Percentiles rank a stretch among this genome's conserved stretches.
Evolutionary conservation across 169 alveolate genomes (phyloP).

Genomic region (Toxoplasma gondii): DNA sequence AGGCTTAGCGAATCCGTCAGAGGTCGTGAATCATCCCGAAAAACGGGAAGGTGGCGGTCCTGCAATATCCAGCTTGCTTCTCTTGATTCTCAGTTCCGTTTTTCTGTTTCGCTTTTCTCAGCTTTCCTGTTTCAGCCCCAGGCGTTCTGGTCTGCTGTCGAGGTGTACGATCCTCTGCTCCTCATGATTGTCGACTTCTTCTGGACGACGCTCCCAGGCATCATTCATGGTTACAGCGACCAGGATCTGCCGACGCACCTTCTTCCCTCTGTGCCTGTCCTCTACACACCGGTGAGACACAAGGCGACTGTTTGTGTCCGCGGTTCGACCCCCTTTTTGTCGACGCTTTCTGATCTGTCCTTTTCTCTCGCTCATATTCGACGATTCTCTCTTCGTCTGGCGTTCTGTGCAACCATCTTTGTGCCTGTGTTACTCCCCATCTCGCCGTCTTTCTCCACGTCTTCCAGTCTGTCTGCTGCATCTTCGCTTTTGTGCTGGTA

Average conservation of each 20-base stretch:
- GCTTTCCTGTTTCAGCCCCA: conserved; percentile 60
- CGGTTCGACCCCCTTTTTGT: not conserved
- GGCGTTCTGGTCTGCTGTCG: conserved; percentile 62
- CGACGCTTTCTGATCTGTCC: not conserved
- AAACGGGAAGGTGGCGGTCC: too few species aligned
- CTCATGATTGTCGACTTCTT: conserved; percentile 44
- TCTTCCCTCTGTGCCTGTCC: conserved; percentile 45
- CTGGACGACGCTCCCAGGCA: conserved; percentile 43
- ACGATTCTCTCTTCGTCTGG: too few species aligned
- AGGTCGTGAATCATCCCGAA: not conserved
- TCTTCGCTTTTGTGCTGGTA: too few species aligned
- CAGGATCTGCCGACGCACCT: conserved; percentile 50
- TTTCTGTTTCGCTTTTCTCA: not conserved
- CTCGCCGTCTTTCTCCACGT: too few species aligned
- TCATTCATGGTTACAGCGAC: conserved; percentile 31
- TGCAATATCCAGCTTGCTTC: too few species aligned
- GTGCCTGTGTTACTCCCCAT: too few species aligned
- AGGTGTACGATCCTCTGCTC: conserved; percentile 45
- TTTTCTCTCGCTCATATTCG: not conserved
- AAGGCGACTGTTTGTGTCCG: not conserved
- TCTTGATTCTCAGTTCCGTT: not conserved
- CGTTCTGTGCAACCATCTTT: too few species aligned
- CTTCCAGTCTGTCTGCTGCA: too few species aligned
- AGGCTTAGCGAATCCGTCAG: not conserved
- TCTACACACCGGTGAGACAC: conserved; percentile 43